These are phyloP conservation scores for Purpureocillium takamizusanense DNA, from an alignment of 2,329 filamentous ascomycete species.

Conservation along the genomic window DNA sequence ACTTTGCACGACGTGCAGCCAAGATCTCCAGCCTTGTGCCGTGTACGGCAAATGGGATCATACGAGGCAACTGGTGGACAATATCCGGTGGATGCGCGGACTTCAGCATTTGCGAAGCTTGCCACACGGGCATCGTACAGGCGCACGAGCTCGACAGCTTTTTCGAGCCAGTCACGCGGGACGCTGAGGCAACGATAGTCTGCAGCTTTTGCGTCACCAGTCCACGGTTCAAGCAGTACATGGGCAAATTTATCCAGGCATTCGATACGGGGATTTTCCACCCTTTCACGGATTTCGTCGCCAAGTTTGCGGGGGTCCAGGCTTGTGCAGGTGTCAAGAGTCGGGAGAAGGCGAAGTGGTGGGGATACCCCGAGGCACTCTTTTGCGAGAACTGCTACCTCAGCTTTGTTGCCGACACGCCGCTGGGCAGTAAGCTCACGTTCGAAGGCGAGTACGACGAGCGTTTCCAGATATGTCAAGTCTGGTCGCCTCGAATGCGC, in stretches of 20 bases:
- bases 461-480: slow-evolving; percentile 20
- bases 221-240: slow-evolving; percentile 15
- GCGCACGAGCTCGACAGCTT: slow-evolving; percentile 16
- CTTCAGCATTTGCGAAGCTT: slow-evolving; percentile 23
- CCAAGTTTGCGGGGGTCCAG: slow-evolving; percentile 16
- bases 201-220: slow-evolving; percentile 20
- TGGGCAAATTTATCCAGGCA: slow-evolving; percentile 17
- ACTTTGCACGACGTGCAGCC: slow-evolving; percentile 12
- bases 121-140: slow-evolving; percentile 19
- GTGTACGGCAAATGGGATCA: slow-evolving; percentile 18
- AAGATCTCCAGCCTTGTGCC: slow-evolving; percentile 11
- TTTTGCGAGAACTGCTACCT: slow-evolving; percentile 25
- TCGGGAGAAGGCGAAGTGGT: slow-evolving; percentile 19
- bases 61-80: slow-evolving; percentile 24
- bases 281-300: slow-evolving; percentile 17
- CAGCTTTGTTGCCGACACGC: slow-evolving; percentile 17
- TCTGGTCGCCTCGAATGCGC: slow-evolving; percentile 30
- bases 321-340: slow-evolving; percentile 19
- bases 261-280: slow-evolving; percentile 22
- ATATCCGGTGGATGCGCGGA: slow-evolving; percentile 12
- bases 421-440: slow-evolving; percentile 13
- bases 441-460: slow-evolving; percentile 16
- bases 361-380: slow-evolving; percentile 22
- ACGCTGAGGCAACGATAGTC: slow-evolving; percentile 10
- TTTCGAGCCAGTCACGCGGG: slow-evolving; percentile 15